Evolutionary conservation across 805 yeast genomes (phyloP).

Genomic region (Saturnispora besseyi): DNA sequence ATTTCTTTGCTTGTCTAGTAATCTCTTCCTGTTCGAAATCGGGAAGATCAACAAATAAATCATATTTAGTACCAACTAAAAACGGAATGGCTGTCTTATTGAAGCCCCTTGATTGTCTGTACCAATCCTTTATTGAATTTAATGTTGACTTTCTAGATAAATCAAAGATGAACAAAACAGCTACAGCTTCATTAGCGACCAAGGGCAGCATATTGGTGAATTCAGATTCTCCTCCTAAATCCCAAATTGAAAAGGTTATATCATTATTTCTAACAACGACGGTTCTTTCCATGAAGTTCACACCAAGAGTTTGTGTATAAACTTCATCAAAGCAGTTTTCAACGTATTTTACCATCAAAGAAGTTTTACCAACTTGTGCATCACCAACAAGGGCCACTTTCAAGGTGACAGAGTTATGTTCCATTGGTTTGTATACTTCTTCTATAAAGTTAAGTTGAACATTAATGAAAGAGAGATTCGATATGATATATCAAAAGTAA

Average conservation of each 20-base stretch:
- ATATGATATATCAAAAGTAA: neutral
- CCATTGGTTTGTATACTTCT: slow-evolving; percentile 1
- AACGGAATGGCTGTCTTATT: slow-evolving; percentile 88
- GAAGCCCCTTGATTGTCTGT: slow-evolving; percentile 80
- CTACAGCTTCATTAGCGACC: slow-evolving; percentile 87
- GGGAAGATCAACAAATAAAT: slow-evolving; percentile 70
- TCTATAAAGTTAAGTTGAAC: neutral
- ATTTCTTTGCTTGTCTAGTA: slow-evolving; percentile 72
- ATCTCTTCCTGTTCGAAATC: slow-evolving; percentile 76
- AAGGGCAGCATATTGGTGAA: slow-evolving; percentile 92
- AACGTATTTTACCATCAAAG: slow-evolving; percentile 94
- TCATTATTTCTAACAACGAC: slow-evolving; percentile 79
- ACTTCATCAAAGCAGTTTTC: slow-evolving; percentile 88
- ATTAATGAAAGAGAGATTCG: too few species aligned
- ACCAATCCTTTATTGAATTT: slow-evolving; percentile 91
- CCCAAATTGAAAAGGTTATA: slow-evolving; percentile 90
- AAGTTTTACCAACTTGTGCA: slow-evolving; percentile 92
- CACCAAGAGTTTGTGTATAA: slow-evolving; percentile 90
- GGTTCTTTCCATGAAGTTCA: slow-evolving; percentile 87
- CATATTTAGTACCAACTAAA: slow-evolving; percentile 89
- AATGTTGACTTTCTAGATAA: slow-evolving; percentile 78
- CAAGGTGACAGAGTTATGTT: slow-evolving; percentile 43
- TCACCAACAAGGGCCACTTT: slow-evolving; percentile 94
- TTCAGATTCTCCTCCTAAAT: slow-evolving; percentile 91
- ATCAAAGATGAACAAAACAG: slow-evolving; percentile 84